Evolutionary conservation across 768 basidiomycete genomes (phyloP), one percentile per base, ranked within the genome.

Genomic region (Pleurotus citrinopileatus): DNA sequence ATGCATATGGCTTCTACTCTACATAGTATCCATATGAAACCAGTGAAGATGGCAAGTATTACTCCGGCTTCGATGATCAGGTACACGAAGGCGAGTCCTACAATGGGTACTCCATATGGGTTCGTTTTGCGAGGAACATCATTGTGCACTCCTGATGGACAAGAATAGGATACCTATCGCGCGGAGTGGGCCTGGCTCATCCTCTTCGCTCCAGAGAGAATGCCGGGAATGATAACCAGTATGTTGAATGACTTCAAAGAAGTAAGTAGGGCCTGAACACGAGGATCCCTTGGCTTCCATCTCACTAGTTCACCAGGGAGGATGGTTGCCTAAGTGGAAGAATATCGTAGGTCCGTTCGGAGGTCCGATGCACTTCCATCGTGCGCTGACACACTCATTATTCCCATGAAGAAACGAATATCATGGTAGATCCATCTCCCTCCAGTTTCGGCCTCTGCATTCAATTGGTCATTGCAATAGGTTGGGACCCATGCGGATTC

Each of bases 311-410:
- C 13, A 26, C 25, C 32, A 77, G 82, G 80, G 87, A 10, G 90
- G 91, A 3, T 89, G 89, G 87, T 69, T 92, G 32, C 91, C 90
- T 0, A 91, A 91, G 88, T 92, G 90, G 90, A 91, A 91, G 70
- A 91, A 92, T 57, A 78, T 91, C 8, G 80, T 87, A 23, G 83
- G 82, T 79, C 40, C 55, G 71, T 58, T 22, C 20, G 15, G n/a
- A n/a, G n/a, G n/a, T 37, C 8, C 27, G 22, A 37, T 34, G 19
- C 42, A 25, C 17, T 7, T 20, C 15, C 3, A n/a, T 50, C 27
- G 8, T 0, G 32, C 9, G 20, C 15, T 22, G 12, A 26, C 47
- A 8, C 23, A 38, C 29, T 56, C 12, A 55, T 47, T 26, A 20
- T 4, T 1, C 43, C 38, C 22, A 23, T 43, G n/a, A n/a, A 72